Base-by-base conservation (phyloP, 331 rosid genomes). In the Acacia pycnantha region DNA sequence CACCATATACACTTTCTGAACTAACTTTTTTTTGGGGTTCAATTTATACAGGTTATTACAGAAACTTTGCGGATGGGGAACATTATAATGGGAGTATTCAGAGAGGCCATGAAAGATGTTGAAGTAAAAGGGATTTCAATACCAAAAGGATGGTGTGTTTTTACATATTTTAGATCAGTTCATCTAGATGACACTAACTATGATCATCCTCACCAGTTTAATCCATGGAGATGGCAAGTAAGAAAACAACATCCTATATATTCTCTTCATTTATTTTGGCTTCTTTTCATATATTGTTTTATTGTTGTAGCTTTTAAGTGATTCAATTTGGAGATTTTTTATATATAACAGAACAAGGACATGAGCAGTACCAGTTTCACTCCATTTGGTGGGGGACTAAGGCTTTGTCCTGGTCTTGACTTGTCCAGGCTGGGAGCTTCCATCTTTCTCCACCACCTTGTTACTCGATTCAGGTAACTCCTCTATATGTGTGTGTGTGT, bases 181-280 rank as follows among this genome's bases (percentile, higher is more conserved):
- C 99, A 95, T 91, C 98, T 95, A 47, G 98, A 95, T 79, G 94
- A 88, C 29, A 89, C 66, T 76, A 87, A 88, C 84, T 95, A 90
- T 78, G 97, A 92, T 44, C 83, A 85, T 33, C 98, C 99, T 70
- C 84, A 92, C 84, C 88, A 89, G 73, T 95, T 93, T 87, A 92
- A 95, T 85, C 99, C 99, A 84, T 93, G 98, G 99, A 93, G 99
- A 85, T 95, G 99, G 99, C 93, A 95, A 78, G 99, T 95, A 88
- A 85, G 94, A 86, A 44, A 53, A 86, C 48, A 58, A 4, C 22
- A 47, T 46, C 72, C 66, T 66, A 19, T 43, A 43, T 43, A 43
- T 75, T 62, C 33, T 64, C 35, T n/a, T 46, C 40, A 19, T 27
- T 77, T 5, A 5, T 48, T 56, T 70, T 64, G 26, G 24, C 78